Evolutionary conservation across 2,329 filamentous ascomycete species (phyloP), one percentile per base, ranked within the genome.

Genomic region (Grosmannia serpens): DNA sequence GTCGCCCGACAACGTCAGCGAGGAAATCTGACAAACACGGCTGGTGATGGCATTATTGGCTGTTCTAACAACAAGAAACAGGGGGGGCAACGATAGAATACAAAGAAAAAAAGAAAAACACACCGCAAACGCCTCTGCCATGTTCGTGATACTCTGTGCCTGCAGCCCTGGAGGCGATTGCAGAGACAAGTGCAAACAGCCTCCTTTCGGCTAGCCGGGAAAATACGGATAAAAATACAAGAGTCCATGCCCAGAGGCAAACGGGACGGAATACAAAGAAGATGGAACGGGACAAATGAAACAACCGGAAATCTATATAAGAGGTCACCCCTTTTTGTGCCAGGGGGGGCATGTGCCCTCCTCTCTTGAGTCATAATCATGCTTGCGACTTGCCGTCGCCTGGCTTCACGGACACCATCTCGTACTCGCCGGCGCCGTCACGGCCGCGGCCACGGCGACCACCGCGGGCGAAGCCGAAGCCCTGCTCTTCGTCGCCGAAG

Each of bases 401-500:
- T 10, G 53, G 52, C 55, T 78, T 78, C 66, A 83, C 74, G 47
- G 75, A 73, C 11, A 80, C 79, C 83, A 88, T 86, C 69, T 88
- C 85, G 69, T 87, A 88, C 62, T 83, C 81, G 15, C 79, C 81
- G 1, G 72, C 76, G 0, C 78, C 77, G 62, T 83, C 80, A 56
- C 77, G 73, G 1, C 78, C 77, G 58, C 81, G 73, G 0, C 77
- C 81, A 46, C 79, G 72, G 0, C 77, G 76, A 33, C 78, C 69
- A 0, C 80, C 80, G 54, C 77, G 69, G 6, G 73, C 70, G 62
- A 78, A 78, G 6, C 77, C 70, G 62, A 78, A 78, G 6, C 77
- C 80, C 64, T 75, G 73, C 59, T 80, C 79, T 59, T 78, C 77
- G 41, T 76, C 74, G 4, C 64, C 70, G 10, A 44, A 15, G 20